phyloP scores from a whole-genome alignment of 2,329 filamentous ascomycete species.

The Alternaria rosae region DNA sequence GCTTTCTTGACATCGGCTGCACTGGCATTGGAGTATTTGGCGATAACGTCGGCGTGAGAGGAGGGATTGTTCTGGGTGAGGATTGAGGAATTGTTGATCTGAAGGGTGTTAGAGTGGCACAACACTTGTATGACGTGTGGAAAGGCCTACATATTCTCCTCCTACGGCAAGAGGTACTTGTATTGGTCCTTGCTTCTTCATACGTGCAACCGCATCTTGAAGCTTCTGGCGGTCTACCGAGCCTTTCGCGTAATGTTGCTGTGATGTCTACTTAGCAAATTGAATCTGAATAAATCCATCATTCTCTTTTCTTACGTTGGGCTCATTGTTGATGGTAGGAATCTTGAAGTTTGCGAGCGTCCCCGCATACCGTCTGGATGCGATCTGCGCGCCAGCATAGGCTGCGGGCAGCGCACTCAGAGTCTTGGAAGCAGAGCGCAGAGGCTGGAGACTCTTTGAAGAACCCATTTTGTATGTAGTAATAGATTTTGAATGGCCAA shows the following conservation, averaged over 20 bases:
- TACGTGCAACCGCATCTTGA: conserved; percentile 72
- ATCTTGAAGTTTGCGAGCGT: conserved; percentile 86
- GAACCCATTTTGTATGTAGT: conserved; percentile 37
- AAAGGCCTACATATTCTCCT: conserved; percentile 73
- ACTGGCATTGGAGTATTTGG: conserved; percentile 84
- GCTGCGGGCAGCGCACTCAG: conserved; percentile 32
- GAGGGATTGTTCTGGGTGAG: conserved; percentile 82
- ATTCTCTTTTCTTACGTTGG: conserved; percentile 72
- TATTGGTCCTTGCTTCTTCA: conserved; percentile 73
- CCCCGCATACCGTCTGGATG: conserved; percentile 50
- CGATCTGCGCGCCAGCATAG: conserved; percentile 32
- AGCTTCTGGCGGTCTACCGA: conserved; percentile 81
- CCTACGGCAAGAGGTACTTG: conserved; percentile 84
- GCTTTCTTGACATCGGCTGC: conserved; percentile 77
- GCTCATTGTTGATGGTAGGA: conserved; percentile 87
- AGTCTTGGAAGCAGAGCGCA: conserved; percentile 39
- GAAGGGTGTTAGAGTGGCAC: conserved; percentile 19
- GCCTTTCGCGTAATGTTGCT: conserved; percentile 90
- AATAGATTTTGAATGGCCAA: neutral
- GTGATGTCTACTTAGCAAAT: conserved; percentile 17
- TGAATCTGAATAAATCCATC: neutral
- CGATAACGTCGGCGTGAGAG: conserved; percentile 77
- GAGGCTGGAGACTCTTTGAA: conserved; percentile 41
- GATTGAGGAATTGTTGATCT: conserved; percentile 72
- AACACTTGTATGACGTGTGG: neutral